Percentiles rank a stretch among this genome's conserved stretches.
These are phyloP conservation scores for Metschnikowia dekortorum DNA, from an alignment of 805 yeast species.

Conservation along the genomic window DNA sequence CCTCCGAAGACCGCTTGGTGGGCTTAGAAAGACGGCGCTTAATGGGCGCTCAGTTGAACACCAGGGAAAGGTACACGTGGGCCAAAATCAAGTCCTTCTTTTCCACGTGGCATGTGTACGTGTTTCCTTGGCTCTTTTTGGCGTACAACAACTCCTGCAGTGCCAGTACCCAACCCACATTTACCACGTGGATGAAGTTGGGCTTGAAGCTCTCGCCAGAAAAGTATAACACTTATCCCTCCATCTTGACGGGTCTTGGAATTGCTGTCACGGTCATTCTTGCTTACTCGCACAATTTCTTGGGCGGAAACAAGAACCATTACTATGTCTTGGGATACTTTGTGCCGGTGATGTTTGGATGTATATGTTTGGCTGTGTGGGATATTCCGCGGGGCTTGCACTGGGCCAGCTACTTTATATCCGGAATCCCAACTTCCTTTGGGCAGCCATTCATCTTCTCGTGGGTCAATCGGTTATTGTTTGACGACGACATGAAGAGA, in stretches of 20 bases:
- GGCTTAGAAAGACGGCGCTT: conserved; percentile 41
- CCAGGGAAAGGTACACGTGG: conserved; percentile 38
- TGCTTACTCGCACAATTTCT: conserved; percentile 35
- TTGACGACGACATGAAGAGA: conserved; percentile 33
- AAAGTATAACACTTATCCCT: conserved; percentile 40
- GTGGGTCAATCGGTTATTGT: conserved; percentile 50
- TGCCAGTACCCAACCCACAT: conserved; percentile 36
- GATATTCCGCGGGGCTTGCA: conserved; percentile 44
- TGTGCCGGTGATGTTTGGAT: conserved; percentile 36
- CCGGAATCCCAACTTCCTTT: conserved; percentile 45
- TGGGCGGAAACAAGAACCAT: conserved; percentile 32
- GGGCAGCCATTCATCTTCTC: conserved; percentile 55
- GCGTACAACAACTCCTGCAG: conserved; percentile 35
- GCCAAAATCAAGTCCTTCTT: conserved; percentile 38
- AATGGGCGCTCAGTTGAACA: conserved; percentile 35
- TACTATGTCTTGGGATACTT: conserved; percentile 36
- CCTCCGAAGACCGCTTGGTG: conserved; percentile 28
- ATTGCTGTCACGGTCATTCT: conserved; percentile 32
- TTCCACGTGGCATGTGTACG: conserved; percentile 46
- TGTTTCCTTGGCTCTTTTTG: conserved; percentile 40
- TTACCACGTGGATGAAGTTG: conserved; percentile 43
- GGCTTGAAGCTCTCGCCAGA: conserved; percentile 28
- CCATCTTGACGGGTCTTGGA: conserved; percentile 34
- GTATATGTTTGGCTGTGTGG: conserved; percentile 45
- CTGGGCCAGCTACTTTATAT: conserved; percentile 47